Base-by-base conservation (phyloP, 2,329 filamentous ascomycete genomes). In the Fusarium lateritium region DNA sequence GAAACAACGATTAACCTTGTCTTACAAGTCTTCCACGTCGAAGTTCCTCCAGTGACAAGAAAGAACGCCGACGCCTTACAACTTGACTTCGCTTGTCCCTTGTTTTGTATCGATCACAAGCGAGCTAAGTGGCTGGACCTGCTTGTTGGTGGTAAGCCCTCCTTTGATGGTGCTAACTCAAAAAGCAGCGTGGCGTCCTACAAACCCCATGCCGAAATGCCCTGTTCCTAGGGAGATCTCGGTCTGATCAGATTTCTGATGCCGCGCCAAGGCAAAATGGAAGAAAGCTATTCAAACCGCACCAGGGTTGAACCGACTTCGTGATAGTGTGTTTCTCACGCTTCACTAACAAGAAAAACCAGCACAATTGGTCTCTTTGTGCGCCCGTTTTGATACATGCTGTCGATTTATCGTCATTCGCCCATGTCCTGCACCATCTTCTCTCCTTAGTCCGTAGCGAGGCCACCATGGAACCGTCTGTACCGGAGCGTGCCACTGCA, bases 401-500 rank as follows among this genome's bases (percentile, higher is more conserved):
- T 15, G 28, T 55, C 15, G 33, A 53, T 28, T n/a, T 60, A 62
- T 62, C 58, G 42, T 58, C 55, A 69, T 65, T 56, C 57, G 57
- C 50, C 45, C 47, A 40, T 53, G 55, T 56, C 54, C 39, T 51
- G 56, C 59, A 54, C 44, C 49, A 17, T 51, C 22, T 38, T 53
- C 33, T 55, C 28, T 62, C 36, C 24, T n/a, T 60, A 53, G 69
- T 62, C 36, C 24, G 19, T 60, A 53, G 69, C 53, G 45, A 68
- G 59, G 62, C 53, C 67, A 66, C 71, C 60, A 50, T 67, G 66
- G 69, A 63, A 52, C 63, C 57, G 53, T 72, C 63, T 62, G 57
- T 60, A 56, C 64, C 59, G 50, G 62, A 69, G 66, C 60, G 67
- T 72, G 63, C 67, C 67, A 65, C 70, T 73, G 72, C 65, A 68